Evolutionary conservation across 208 protist genomes (phyloP).

Genomic region (Trypanosoma boissoni): DNA sequence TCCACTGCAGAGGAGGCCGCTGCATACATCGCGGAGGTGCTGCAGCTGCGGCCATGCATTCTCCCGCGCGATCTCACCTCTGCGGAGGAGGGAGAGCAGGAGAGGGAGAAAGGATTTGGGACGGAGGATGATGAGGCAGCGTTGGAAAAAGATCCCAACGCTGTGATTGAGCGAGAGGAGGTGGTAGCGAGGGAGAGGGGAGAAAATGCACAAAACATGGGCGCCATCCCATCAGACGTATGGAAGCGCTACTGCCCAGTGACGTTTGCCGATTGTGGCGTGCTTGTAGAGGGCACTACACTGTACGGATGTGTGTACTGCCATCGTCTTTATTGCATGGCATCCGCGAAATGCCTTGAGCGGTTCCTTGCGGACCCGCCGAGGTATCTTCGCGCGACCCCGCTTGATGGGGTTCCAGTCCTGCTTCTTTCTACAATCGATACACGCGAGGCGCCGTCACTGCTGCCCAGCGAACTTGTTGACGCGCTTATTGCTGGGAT

Average conservation of each 20-base stretch:
- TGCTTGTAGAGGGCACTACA: conserved; percentile 71
- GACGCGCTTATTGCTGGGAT: conserved; percentile 22
- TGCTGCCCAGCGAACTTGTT: neutral
- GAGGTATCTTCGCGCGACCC: conserved; percentile 42
- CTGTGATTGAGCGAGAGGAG: conserved; percentile 28
- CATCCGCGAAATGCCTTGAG: conserved; percentile 44
- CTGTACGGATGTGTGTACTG: conserved; percentile 66
- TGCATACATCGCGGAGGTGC: conserved; percentile 42
- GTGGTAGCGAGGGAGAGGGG: conserved; percentile 33
- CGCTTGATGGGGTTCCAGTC: conserved; percentile 34
- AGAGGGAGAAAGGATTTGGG: neutral
- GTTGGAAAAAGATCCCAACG: neutral
- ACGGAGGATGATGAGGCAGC: neutral
- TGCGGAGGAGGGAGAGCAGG: neutral
- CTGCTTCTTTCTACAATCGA: conserved; percentile 56
- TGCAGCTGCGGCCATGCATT: conserved; percentile 42
- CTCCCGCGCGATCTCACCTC: conserved; percentile 22
- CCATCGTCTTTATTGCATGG: conserved; percentile 54
- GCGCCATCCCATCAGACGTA: conserved; percentile 27
- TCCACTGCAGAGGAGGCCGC: conserved; percentile 37
- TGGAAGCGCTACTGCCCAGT: conserved; percentile 89
- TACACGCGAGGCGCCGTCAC: conserved; percentile 9
- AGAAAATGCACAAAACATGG: conserved; percentile 31
- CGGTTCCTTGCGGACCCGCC: conserved; percentile 63
- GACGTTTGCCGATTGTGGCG: conserved; percentile 52